Base-by-base conservation (phyloP, 139 green algal species). In the Coccomyxa sp. region DNA sequence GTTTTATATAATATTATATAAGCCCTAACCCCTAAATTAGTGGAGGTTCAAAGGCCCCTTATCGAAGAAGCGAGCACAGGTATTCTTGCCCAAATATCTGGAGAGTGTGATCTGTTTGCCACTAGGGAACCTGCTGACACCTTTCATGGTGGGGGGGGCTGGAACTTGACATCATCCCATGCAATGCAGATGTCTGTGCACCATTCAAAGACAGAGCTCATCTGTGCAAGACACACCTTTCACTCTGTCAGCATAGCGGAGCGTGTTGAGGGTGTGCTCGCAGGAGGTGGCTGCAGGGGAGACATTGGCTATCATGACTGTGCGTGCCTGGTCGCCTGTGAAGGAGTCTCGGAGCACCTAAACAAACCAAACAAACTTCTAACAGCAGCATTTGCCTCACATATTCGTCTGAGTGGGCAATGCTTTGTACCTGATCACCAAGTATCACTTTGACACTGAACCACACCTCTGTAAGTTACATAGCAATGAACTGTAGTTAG, bases 291-390 rank as follows among this genome's bases (percentile, higher is more conserved):
- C 88, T 80, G 90, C 95, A 30, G 97, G 97, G 12, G 93, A 98
- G 80, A 99, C 95, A 85, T 98, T 98, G 31, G 97, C 96, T 78
- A 99, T 98, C 97, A 99, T 99, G 38, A 99, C 97, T 0, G 97
- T 99, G 79, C 94, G 89, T 0, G 94, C 94, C 75, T 94, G 87
- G 45, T 92, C 90, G 21, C 91, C 91, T 13, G 92, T 71, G 59
- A 92, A 92, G 79, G 84, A 90, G 77, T 92, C 89, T 0, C 89
- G 77, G 68, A 92, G 81, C 18, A 92, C 89, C 82, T 86, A 77
- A 76, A 79, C 13, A 59, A 13, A 18, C 77, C 32, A 25, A 18
- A 25, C 75, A 79, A 57, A 30, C 23, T 74, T 74, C 38, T 51
- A 11, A 51, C 66, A 10, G 66, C 66, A 74, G 21, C 21, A 10